A percentile compares a stretch with the other conserved stretches of the same genome.
These are phyloP conservation scores for Casuarina cunninghamiana DNA, from an alignment of 306 rosid genomes.

Conservation along the genomic window DNA sequence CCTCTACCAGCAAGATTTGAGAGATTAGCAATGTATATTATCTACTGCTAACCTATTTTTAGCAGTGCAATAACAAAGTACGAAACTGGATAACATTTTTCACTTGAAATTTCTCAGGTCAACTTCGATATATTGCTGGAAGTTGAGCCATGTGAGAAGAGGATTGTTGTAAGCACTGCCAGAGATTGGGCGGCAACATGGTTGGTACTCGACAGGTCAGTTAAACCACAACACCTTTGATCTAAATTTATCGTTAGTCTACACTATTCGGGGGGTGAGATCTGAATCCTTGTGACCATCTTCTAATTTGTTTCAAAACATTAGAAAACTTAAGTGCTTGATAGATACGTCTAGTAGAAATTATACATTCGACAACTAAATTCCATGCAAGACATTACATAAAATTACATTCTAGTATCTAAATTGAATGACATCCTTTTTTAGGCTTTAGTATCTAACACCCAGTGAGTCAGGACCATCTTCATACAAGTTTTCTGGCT, in stretches of 20 bases:
- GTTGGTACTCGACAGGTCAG: conserved; percentile 76
- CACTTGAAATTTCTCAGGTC: conserved; percentile 46
- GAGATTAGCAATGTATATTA: background rate
- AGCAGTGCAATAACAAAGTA: too few relatives aligned
- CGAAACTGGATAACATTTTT: background rate
- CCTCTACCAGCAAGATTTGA: background rate
- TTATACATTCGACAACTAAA: too few relatives aligned
- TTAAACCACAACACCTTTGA: conserved; percentile 13
- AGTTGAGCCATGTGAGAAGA: conserved; percentile 42
- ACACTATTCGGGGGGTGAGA: conserved; percentile 4
- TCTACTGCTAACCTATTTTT: background rate
- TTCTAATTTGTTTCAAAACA: background rate
- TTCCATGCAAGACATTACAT: too few relatives aligned
- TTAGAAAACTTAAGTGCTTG: too few relatives aligned
- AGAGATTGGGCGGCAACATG: conserved; percentile 45
- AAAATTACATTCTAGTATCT: too few relatives aligned
- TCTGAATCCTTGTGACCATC: background rate
- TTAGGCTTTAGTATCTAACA: too few relatives aligned
- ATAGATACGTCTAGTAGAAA: too few relatives aligned
- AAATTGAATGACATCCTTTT: too few relatives aligned
- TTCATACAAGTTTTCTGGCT: too few relatives aligned
- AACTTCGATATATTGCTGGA: conserved; percentile 47
- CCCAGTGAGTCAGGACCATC: too few relatives aligned
- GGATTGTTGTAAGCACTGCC: conserved; percentile 40
- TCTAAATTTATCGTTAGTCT: background rate